Evolutionary conservation across 345 rosid genomes (phyloP).

Genomic region (Streptanthus diversifolius): DNA sequence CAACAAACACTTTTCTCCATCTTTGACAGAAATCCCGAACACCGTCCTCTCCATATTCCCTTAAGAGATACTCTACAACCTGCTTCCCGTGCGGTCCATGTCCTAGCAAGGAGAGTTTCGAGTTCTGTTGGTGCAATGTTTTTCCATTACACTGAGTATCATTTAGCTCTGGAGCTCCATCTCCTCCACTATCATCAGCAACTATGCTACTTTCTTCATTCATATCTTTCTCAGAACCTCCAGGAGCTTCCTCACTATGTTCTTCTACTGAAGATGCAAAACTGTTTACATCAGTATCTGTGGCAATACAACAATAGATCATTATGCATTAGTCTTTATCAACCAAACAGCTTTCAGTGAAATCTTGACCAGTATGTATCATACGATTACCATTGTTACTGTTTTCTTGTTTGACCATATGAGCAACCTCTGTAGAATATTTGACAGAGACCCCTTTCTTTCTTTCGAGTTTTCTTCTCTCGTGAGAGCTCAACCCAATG

Average conservation of each 20-base stretch:
- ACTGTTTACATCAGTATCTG: slow-evolving; percentile 21
- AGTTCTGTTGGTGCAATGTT: slow-evolving; percentile 40
- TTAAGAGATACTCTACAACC: slow-evolving; percentile 66
- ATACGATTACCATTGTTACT: slow-evolving; percentile 13
- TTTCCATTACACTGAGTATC: slow-evolving; percentile 33
- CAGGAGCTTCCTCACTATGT: slow-evolving; percentile 11
- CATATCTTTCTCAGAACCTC: slow-evolving; percentile 12
- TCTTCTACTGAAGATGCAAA: slow-evolving; percentile 15
- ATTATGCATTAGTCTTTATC: slow-evolving; percentile 13
- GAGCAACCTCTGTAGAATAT: slow-evolving; percentile 17
- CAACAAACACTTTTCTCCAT: slow-evolving; percentile 93
- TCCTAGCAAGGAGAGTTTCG: slow-evolving; percentile 76
- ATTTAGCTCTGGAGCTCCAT: slow-evolving; percentile 30
- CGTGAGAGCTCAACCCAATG: slow-evolving; percentile 88
- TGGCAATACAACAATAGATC: slow-evolving; percentile 7
- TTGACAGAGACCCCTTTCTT: slow-evolving; percentile 55
- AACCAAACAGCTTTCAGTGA: slow-evolving; percentile 11
- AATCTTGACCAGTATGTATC: slow-evolving; percentile 1
- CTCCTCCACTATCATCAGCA: slow-evolving; percentile 34
- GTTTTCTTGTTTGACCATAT: slow-evolving; percentile 35
- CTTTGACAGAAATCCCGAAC: slow-evolving; percentile 72
- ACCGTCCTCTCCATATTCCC: slow-evolving; percentile 71
- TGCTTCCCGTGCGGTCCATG: slow-evolving; percentile 97
- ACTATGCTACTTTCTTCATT: slow-evolving; percentile 28
- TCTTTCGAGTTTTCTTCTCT: slow-evolving; percentile 63